phyloP scores from a whole-genome alignment of 306 rosid species.

The Adenanthera pavonina region DNA sequence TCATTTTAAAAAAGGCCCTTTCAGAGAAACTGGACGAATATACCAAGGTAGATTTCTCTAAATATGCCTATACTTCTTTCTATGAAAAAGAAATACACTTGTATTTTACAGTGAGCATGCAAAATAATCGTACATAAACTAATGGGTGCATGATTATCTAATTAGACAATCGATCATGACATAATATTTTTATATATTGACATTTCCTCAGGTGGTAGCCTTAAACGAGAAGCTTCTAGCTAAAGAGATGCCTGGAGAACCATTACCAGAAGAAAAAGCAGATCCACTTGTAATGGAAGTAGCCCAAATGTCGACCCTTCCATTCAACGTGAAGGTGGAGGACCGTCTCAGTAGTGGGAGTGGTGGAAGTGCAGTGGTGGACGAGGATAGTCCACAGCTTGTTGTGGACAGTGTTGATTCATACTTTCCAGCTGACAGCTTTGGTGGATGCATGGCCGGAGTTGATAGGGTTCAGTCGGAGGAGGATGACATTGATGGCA shows the following conservation, averaged over 20 bases:
- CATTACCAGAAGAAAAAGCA: conserved; percentile 45
- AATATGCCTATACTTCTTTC: conserved; percentile 44
- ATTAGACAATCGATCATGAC: background rate
- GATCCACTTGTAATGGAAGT: conserved; percentile 51
- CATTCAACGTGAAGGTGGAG: conserved; percentile 64
- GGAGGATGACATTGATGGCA: conserved; percentile 58
- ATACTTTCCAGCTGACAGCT: conserved; percentile 65
- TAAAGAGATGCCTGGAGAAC: conserved; percentile 58
- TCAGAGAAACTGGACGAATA: conserved; percentile 52
- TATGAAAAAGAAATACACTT: conserved; percentile 39
- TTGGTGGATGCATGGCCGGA: conserved; percentile 50
- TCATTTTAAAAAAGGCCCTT: conserved; percentile 37
- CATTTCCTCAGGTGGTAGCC: conserved; percentile 64
- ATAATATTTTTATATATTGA: conserved; percentile 34
- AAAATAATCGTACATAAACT: conserved; percentile 32
- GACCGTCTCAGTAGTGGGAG: conserved; percentile 82
- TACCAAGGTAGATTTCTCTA: conserved; percentile 46
- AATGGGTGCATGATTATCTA: conserved; percentile 22
- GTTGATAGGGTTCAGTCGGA: conserved; percentile 57
- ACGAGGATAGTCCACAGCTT: conserved; percentile 70
- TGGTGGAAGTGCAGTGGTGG: conserved; percentile 85
- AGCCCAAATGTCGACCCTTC: conserved; percentile 19
- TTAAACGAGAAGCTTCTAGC: conserved; percentile 76
- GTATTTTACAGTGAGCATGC: conserved; percentile 4
- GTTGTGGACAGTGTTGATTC: conserved; percentile 87